These are phyloP conservation scores for Suillus sp. DNA, from an alignment of 768 basidiomycete genomes.

Conservation along the genomic window DNA sequence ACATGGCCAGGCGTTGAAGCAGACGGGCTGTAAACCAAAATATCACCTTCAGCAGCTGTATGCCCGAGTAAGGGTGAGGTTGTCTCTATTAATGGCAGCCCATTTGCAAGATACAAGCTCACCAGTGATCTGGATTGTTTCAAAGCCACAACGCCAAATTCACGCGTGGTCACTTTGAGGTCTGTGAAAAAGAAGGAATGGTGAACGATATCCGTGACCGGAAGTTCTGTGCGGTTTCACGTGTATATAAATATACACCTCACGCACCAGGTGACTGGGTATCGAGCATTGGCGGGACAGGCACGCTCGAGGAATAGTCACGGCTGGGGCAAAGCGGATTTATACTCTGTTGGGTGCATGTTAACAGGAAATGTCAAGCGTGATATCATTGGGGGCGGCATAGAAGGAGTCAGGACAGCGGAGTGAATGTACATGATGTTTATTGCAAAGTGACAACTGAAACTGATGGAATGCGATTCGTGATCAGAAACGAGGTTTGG, in stretches of 20 bases:
- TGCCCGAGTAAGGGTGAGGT: not conserved
- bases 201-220: not conserved
- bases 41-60: not conserved
- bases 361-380: not conserved
- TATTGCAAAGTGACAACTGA: not conserved
- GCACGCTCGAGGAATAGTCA: too few species aligned
- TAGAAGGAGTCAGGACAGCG: too few species aligned
- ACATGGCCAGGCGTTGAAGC: not conserved
- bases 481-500: not conserved
- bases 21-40: not conserved
- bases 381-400: not conserved
- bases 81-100: not conserved
- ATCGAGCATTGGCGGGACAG: not conserved
- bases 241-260: not conserved
- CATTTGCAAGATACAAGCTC: not conserved
- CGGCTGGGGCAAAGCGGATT: too few species aligned
- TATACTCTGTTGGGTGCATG: too few species aligned
- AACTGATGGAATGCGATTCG: too few species aligned
- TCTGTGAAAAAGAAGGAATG: not conserved
- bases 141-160: not conserved
- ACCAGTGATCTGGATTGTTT: not conserved
- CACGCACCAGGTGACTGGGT: not conserved
- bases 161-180: not conserved
- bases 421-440: too few species aligned
- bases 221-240: too few species aligned